A percentile compares a stretch with the other conserved stretches of the same genome.
Conservation (phyloP, 768 basidiomycete genomes). For the Panaeolus cyanescens region DNA sequence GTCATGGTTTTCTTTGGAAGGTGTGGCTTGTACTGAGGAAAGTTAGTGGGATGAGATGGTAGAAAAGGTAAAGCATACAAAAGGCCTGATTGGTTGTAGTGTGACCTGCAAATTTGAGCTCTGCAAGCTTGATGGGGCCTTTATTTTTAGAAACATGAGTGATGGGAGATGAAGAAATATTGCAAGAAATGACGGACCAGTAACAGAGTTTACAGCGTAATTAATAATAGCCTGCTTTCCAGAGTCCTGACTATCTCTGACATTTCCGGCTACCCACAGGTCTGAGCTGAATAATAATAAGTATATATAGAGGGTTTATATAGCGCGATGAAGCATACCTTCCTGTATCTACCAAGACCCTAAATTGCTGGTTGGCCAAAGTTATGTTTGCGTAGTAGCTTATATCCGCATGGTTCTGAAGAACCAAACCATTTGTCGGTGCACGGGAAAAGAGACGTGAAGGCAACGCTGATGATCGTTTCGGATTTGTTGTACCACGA, state of each 20-base stretch:
- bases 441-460: conserved; percentile 3
- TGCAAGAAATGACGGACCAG: conserved; percentile 37
- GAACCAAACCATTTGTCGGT: not conserved
- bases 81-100: conserved; percentile 46
- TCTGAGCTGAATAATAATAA: conserved; percentile 50
- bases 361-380: conserved; percentile 36
- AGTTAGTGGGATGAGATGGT: not conserved
- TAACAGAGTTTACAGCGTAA: conserved; percentile 57
- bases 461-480: not conserved
- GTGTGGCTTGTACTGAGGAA: conserved; percentile 40
- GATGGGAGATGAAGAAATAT: too few relatives aligned
- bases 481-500: not conserved
- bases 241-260: conserved; percentile 39
- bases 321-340: conserved; percentile 31
- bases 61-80: conserved; percentile 36
- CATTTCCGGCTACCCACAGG: conserved; percentile 54
- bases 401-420: conserved; percentile 36
- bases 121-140: conserved; percentile 49
- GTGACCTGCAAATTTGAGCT: conserved; percentile 46
- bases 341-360: conserved; percentile 48
- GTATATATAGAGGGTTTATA: not conserved
- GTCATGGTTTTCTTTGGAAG: conserved; percentile 27
- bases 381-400: conserved; percentile 41
- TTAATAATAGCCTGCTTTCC: conserved; percentile 39
- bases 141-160: not conserved